These are phyloP conservation scores for Hebeloma cylindrosporum DNA, from an alignment of 768 basidiomycete genomes.

Conservation along the genomic window DNA sequence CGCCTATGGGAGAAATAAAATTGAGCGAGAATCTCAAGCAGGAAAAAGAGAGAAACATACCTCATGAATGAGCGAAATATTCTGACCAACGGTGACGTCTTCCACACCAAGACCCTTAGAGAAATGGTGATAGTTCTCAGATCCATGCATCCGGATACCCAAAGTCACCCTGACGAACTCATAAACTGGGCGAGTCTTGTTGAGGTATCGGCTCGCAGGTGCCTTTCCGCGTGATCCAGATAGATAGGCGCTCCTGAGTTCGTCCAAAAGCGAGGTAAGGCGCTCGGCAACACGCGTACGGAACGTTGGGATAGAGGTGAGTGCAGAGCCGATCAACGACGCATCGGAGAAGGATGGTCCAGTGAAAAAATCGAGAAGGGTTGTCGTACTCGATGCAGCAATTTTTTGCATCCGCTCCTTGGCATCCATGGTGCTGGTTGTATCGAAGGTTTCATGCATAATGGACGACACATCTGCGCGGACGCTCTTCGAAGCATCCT, in stretches of 20 bases:
- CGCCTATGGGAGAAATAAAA: conserved; percentile 30
- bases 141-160: conserved; percentile 80
- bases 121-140: conserved; percentile 64
- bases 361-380: conserved; percentile 65
- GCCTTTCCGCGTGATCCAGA: conserved; percentile 57
- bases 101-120: conserved; percentile 65
- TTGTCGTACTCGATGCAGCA: conserved; percentile 57
- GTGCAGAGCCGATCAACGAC: conserved; percentile 28
- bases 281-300: conserved; percentile 52
- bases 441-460: conserved; percentile 57
- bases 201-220: conserved; percentile 68
- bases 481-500: conserved; percentile 31
- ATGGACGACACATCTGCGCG: conserved; percentile 37
- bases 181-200: conserved; percentile 70
- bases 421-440: conserved; percentile 72
- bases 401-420: conserved; percentile 67
- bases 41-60: conserved; percentile 36
- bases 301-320: conserved; percentile 50
- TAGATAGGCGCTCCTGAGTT: conserved; percentile 56
- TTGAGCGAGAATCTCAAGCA: background rate
- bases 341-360: conserved; percentile 33
- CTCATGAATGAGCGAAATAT: conserved; percentile 77
- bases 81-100: conserved; percentile 68
- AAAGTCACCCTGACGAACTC: conserved; percentile 71
- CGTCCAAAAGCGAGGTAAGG: conserved; percentile 44